phyloP scores from a whole-genome alignment of 2,329 filamentous ascomycete species.

The Fusarium palustre region DNA sequence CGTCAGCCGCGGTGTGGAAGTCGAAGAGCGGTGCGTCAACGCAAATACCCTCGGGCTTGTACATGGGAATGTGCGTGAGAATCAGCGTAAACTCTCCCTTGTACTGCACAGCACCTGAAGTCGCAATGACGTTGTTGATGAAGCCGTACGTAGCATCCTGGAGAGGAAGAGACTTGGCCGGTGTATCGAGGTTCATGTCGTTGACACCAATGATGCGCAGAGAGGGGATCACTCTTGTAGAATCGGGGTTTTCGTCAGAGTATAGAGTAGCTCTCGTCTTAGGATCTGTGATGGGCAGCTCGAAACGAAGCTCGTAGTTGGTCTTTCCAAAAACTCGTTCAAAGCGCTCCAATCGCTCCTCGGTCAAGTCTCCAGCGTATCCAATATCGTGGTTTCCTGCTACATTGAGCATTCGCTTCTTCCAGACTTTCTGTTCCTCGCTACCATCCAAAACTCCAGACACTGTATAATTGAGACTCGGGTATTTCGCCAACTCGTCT shows the following conservation, averaged over 20 bases:
- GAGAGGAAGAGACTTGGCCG: constrained; percentile 73
- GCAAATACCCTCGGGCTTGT: constrained; percentile 85
- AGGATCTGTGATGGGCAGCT: constrained; percentile 62
- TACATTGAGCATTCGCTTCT: constrained; percentile 84
- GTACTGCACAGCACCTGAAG: constrained; percentile 70
- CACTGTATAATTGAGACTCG: constrained; percentile 62
- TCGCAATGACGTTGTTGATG: constrained; percentile 74
- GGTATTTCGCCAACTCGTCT: constrained; percentile 64
- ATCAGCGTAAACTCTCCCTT: constrained; percentile 81
- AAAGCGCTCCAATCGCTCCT: constrained; percentile 81
- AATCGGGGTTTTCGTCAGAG: constrained; percentile 59
- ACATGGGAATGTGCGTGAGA: constrained; percentile 90
- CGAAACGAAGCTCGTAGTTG: constrained; percentile 89
- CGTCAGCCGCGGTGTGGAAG: constrained; percentile 75
- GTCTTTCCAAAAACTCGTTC: constrained; percentile 86
- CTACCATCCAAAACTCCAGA: constrained; percentile 61
- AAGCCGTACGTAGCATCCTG: constrained; percentile 84
- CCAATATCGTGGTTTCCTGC: constrained; percentile 97
- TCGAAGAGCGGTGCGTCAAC: constrained; percentile 86
- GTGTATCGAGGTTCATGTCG: constrained; percentile 92
- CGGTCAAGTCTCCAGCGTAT: constrained; percentile 90
- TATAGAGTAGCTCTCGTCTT: constrained; percentile 56
- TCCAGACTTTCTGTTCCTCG: constrained; percentile 69
- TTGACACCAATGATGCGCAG: constrained; percentile 89
- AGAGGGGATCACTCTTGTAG: constrained; percentile 68